A percentile compares a stretch with the other conserved stretches of the same genome.
phyloP scores from a whole-genome alignment of 2,329 filamentous ascomycete species.

The Aspergillus bombycis region DNA sequence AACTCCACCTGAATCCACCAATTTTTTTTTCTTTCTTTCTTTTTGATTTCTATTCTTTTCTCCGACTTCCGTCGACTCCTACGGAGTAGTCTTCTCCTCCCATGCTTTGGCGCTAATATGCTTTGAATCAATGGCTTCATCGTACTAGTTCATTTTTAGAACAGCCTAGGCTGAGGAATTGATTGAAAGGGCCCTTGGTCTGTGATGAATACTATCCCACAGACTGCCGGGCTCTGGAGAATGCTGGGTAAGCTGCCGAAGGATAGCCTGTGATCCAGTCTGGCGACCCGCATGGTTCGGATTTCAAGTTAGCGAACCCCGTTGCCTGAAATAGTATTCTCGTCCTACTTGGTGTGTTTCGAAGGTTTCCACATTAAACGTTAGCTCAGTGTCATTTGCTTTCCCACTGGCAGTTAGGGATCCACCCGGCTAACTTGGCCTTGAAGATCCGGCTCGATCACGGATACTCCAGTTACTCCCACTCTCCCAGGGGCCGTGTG shows the following conservation, averaged over 20 bases:
- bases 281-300: conserved; percentile 16
- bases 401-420: conserved; percentile 20
- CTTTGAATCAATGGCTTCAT: conserved; percentile 1
- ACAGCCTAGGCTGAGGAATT: background rate
- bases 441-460: conserved; percentile 29
- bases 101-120: background rate
- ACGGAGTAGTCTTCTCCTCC: background rate
- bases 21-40: background rate
- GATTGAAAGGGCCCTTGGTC: background rate
- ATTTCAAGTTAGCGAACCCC: conserved; percentile 19
- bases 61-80: background rate
- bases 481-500: conserved; percentile 8
- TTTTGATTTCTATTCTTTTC: background rate
- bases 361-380: conserved; percentile 24
- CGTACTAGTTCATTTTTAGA: background rate
- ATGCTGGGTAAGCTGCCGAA: conserved; percentile 6
- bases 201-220: conserved; percentile 6
- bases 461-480: conserved; percentile 16
- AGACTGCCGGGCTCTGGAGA: background rate
- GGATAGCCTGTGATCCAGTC: conserved; percentile 4
- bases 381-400: conserved; percentile 18
- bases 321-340: conserved; percentile 29
- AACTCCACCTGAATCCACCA: conserved; percentile 9
- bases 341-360: conserved; percentile 24
- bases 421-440: conserved; percentile 24